phyloP scores from a whole-genome alignment of 2,329 filamentous ascomycete species.

The Chaetomium olivaceum region DNA sequence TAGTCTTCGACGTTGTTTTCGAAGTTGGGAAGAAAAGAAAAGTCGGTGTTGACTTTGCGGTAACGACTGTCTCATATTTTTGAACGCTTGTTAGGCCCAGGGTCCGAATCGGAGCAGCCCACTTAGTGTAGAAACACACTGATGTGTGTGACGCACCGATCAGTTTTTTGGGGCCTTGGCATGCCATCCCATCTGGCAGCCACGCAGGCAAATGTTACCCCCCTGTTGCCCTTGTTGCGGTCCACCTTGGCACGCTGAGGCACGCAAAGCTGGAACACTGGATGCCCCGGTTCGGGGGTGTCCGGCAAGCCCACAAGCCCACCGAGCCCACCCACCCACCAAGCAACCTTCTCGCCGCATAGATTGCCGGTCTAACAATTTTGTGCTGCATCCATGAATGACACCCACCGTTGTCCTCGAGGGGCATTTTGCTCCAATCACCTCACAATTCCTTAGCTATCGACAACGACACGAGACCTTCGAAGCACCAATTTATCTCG shows the following conservation, averaged over 20 bases:
- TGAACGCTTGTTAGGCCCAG: neutral
- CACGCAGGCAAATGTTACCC: neutral
- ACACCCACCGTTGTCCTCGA: constrained; percentile 8
- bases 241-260: neutral
- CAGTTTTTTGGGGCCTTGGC: constrained; percentile 9
- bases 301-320: too few relatives aligned
- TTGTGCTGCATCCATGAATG: constrained; percentile 11
- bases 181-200: neutral
- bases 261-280: neutral
- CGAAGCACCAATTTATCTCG: neutral
- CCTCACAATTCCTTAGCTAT: constrained; percentile 5
- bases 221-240: neutral
- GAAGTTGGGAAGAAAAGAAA: neutral
- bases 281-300: neutral
- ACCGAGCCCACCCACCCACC: neutral
- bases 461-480: neutral
- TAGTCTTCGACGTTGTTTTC: neutral
- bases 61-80: neutral
- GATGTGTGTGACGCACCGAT: constrained; percentile 9
- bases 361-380: constrained; percentile 23
- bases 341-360: constrained; percentile 6
- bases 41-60: neutral
- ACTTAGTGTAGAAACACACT: neutral
- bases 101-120: constrained; percentile 9
- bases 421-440: constrained; percentile 18